Conservation (phyloP, 768 basidiomycete genomes). For the Lactarius evosmus region DNA sequence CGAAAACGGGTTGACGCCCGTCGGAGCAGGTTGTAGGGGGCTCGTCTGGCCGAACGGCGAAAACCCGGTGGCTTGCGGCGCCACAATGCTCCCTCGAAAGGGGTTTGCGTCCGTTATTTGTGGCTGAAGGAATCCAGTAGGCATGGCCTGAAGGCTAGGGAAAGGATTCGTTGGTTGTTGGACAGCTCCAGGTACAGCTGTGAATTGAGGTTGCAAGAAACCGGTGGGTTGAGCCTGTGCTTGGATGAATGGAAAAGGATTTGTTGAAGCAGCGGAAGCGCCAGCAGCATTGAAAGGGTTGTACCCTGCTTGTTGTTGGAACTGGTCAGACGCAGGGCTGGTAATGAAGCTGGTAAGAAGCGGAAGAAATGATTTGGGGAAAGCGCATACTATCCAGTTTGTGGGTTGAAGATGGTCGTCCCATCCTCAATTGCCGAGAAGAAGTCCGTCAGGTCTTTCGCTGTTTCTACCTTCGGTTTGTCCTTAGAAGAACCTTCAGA, state of each 20-base stretch:
- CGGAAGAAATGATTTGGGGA: neutral
- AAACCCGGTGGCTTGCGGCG: conserved; percentile 25
- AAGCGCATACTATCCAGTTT: conserved; percentile 49
- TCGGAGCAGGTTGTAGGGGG: conserved; percentile 15
- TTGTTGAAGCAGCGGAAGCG: conserved; percentile 53
- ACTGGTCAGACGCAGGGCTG: conserved; percentile 50
- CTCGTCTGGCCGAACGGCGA: conserved; percentile 22
- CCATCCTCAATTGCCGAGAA: conserved; percentile 85
- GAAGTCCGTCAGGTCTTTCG: conserved; percentile 71
- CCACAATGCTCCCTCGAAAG: conserved; percentile 71
- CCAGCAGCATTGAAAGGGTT: conserved; percentile 76
- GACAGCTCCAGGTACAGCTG: conserved; percentile 15
- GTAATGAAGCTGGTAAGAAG: conserved; percentile 10
- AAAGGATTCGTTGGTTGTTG: conserved; percentile 33
- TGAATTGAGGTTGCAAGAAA: conserved; percentile 38
- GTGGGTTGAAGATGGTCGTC: conserved; percentile 64
- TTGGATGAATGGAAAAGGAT: conserved; percentile 36
- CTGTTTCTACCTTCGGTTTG: conserved; percentile 36
- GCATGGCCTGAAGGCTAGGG: conserved; percentile 53
- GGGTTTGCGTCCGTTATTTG: conserved; percentile 59
- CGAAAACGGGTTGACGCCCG: conserved; percentile 23
- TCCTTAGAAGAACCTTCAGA: conserved; percentile 32
- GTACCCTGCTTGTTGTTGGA: conserved; percentile 54
- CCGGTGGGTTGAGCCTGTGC: conserved; percentile 48
- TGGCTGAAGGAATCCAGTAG: conserved; percentile 47